These are phyloP conservation scores for Aspergillus sp. DNA, from an alignment of 2,329 filamentous ascomycete species.

Conservation along the genomic window DNA sequence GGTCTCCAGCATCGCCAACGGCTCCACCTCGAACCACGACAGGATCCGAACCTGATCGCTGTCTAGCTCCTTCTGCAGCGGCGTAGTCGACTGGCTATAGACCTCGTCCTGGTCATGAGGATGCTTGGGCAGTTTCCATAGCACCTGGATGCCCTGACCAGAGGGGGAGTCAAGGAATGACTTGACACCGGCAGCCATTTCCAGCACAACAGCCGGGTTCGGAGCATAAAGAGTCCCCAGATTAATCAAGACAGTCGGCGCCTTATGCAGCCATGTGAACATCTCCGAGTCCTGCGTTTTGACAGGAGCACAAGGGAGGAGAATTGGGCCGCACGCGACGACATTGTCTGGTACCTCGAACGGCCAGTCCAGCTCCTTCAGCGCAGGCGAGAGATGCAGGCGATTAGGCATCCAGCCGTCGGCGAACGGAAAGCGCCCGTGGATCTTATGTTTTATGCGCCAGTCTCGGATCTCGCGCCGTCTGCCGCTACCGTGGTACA, in stretches of 20 bases:
- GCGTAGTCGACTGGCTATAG: conserved; percentile 25
- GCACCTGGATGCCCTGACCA: conserved; percentile 29
- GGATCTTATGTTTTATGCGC: conserved; percentile 27
- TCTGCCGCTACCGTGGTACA: conserved; percentile 25
- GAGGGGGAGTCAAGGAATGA: conserved; percentile 33
- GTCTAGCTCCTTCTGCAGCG: conserved; percentile 23
- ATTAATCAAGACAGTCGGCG: conserved; percentile 51
- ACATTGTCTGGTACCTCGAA: conserved; percentile 42
- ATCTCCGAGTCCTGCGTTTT: conserved; percentile 44
- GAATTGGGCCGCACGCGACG: conserved; percentile 50
- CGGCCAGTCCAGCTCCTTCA: conserved; percentile 44
- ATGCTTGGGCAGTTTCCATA: conserved; percentile 42
- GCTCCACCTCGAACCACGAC: conserved; percentile 47
- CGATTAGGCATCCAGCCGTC: conserved; percentile 27
- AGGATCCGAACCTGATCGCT: conserved; percentile 38
- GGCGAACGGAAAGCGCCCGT: conserved; percentile 28
- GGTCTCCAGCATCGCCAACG: conserved; percentile 33
- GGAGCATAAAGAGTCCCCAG: conserved; percentile 45
- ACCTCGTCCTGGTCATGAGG: conserved; percentile 21
- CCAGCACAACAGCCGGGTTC: conserved; percentile 35
- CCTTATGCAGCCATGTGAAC: conserved; percentile 42
- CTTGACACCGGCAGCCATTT: conserved; percentile 42
- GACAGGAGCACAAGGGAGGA: conserved; percentile 36
- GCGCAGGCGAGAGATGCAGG: conserved; percentile 30
- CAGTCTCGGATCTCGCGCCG: conserved; percentile 24